Percentiles rank a stretch among this genome's conserved stretches.
Evolutionary conservation across 768 basidiomycete species (phyloP).

Genomic region (Collybiopsis confluens): DNA sequence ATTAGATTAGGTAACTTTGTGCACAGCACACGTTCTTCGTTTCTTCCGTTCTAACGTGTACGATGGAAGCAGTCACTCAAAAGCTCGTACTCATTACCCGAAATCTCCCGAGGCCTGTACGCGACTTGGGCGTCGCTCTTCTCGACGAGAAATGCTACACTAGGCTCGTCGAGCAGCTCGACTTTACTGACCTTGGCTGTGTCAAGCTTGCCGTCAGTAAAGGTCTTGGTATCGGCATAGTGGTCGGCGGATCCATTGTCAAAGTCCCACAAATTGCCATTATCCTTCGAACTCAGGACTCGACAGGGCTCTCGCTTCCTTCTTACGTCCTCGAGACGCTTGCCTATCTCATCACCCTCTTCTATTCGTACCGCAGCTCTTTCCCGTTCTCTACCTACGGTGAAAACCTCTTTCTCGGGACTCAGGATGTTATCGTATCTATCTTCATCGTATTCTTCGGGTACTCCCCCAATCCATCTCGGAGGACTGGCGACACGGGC

Average conservation of each 20-base stretch:
- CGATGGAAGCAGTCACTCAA: background rate
- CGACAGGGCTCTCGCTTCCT: conserved; percentile 80
- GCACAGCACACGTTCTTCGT: too few relatives aligned
- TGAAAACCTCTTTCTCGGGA: conserved; percentile 89
- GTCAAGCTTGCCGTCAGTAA: conserved; percentile 92
- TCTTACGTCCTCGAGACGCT: conserved; percentile 90
- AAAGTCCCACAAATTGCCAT: conserved; percentile 92
- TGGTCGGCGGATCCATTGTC: conserved; percentile 89
- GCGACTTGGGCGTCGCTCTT: conserved; percentile 76
- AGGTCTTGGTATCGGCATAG: conserved; percentile 87
- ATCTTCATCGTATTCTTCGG: conserved; percentile 73
- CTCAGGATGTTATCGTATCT: conserved; percentile 86
- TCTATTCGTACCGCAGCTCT: conserved; percentile 77
- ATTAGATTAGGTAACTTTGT: too few relatives aligned
- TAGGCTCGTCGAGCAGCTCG: conserved; percentile 83
- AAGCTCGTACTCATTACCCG: background rate
- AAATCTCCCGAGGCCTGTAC: conserved; percentile 79
- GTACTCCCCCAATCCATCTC: background rate
- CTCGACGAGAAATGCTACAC: conserved; percentile 91
- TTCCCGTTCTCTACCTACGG: conserved; percentile 99
- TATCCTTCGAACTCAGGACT: conserved; percentile 69
- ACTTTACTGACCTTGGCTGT: conserved; percentile 74
- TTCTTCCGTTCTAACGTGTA: too few relatives aligned
- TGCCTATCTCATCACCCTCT: conserved; percentile 84
- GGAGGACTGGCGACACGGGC: background rate